Percentiles rank a stretch among this genome's conserved stretches.
Evolutionary conservation across 176 grass and related monocot species (phyloP).

Genomic region (Zoysia pacifica): DNA sequence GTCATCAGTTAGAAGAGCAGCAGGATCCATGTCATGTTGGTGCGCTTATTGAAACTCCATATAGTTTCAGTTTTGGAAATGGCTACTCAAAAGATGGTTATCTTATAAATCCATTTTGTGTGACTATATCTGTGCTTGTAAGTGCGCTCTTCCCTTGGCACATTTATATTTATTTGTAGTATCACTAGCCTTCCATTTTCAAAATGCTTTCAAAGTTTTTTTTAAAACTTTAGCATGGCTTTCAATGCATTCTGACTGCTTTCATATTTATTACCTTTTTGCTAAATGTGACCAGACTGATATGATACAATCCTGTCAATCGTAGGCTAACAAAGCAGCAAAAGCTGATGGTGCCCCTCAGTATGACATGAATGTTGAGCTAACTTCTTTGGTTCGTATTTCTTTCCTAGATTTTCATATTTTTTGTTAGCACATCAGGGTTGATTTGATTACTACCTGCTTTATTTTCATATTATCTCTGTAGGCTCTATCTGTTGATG

Average conservation of each 20-base stretch:
- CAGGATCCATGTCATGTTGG: constrained; percentile 49
- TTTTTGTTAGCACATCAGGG: constrained; percentile 15
- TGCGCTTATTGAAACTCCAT: constrained; percentile 45
- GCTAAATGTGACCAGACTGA: constrained; percentile 24
- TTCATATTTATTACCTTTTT: constrained; percentile 7
- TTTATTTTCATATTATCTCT: constrained; percentile 42
- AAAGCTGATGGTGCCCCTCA: constrained; percentile 81
- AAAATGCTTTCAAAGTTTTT: constrained; percentile 25
- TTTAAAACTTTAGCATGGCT: background rate
- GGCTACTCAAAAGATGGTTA: constrained; percentile 72
- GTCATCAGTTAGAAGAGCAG: constrained; percentile 60
- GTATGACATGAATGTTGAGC: constrained; percentile 78
- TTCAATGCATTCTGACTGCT: constrained; percentile 25
- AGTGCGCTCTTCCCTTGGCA: constrained; percentile 44
- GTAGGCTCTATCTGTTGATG: constrained; percentile 72
- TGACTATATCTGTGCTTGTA: constrained; percentile 80
- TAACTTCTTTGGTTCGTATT: constrained; percentile 81
- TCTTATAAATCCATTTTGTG: constrained; percentile 78
- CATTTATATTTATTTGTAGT: constrained; percentile 25
- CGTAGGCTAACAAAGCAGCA: constrained; percentile 73
- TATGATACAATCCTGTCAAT: constrained; percentile 21
- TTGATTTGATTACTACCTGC: constrained; percentile 20
- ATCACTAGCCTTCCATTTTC: constrained; percentile 20
- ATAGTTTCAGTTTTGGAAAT: constrained; percentile 44
- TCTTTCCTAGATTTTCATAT: constrained; percentile 4